Evolutionary conservation across 2,329 filamentous ascomycete species (phyloP).

Genomic region (Paramyrothecium sp.): DNA sequence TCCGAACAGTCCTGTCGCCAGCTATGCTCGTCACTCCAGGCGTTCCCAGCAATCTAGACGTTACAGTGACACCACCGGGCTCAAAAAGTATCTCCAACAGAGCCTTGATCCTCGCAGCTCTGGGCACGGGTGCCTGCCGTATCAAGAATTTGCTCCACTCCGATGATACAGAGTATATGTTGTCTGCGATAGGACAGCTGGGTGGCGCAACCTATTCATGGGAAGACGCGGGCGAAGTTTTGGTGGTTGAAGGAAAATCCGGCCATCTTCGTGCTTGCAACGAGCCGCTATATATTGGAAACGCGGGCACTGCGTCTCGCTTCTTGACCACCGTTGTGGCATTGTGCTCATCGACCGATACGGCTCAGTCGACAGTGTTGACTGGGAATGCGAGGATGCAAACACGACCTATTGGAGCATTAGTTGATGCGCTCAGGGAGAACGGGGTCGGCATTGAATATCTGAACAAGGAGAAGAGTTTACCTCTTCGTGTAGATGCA

Average conservation of each 20-base stretch:
- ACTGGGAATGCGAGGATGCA: conserved; percentile 98
- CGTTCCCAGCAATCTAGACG: conserved; percentile 61
- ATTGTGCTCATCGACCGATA: conserved; percentile 67
- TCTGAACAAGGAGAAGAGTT: conserved; percentile 75
- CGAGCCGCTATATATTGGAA: conserved; percentile 85
- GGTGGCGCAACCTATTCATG: conserved; percentile 87
- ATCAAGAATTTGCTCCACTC: conserved; percentile 94
- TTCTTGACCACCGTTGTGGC: conserved; percentile 92
- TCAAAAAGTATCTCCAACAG: conserved; percentile 98
- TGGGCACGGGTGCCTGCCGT: conserved; percentile 80
- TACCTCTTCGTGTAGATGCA: conserved; percentile 81
- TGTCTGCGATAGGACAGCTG: conserved; percentile 83
- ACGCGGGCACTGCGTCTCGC: conserved; percentile 92
- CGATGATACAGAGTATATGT: conserved; percentile 96
- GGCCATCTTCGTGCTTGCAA: conserved; percentile 75
- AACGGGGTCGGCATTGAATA: conserved; percentile 91
- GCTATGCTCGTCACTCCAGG: conserved; percentile 73
- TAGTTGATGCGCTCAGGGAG: conserved; percentile 83
- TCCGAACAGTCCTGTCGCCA: conserved; percentile 79
- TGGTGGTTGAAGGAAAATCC: conserved; percentile 89
- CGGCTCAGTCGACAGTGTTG: conserved; percentile 67
- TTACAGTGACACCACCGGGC: conserved; percentile 83
- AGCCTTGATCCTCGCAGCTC: conserved; percentile 87
- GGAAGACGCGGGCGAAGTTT: conserved; percentile 90
- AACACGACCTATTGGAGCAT: conserved; percentile 84